Evolutionary conservation across 2,329 filamentous ascomycete genomes (phyloP), one percentile per base, ranked within the genome.

Genomic region (Trichocomaceae sp.): DNA sequence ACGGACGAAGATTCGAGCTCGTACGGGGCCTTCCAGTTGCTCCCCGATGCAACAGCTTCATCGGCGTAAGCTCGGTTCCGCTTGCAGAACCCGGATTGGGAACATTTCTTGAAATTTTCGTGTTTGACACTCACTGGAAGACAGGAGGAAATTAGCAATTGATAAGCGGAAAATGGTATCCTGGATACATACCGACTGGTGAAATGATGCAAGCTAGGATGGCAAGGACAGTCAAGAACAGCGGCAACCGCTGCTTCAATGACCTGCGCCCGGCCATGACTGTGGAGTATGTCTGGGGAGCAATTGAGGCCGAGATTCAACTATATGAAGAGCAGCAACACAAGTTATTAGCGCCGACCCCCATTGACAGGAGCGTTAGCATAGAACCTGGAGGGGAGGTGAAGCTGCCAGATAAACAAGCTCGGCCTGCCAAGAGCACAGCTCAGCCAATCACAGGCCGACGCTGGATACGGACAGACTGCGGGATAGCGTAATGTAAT

Each of bases 11-110:
- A 75, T 42, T 85, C 78, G 60, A 99, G 79, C 60, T 80, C 78
- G 74, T 97, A 99, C 0, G 92, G 92, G 7, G 90, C 85, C 61
- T 78, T 77, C 87, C 90, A 96, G 26, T 79, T 77, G 8, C 82
- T 79, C 57, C 83, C 84, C 54, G 83, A 75, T 42, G 82, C 75
- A 46, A 82, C 74, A 59, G 85, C 90, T 60, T 82, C 77, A 72
- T 97, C 91, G 68, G 93, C 93, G 69, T 88, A 91, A 39, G 83
- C 87, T 69, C 93, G 85, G 75, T 97, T 97, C 61, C 93, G 88
- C 70, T 90, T 93, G 76, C 93, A 99, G 77, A 99, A 99, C 65
- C 93, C 93, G 4, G 92, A 93, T 70, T 99, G 92, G 62, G 87
- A 77, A 76, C 93, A 99, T 64, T 87, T 96, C 70, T 97, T 99